Conservation (phyloP, 305 asterid genomes). For the Fraxinus ornus region DNA sequence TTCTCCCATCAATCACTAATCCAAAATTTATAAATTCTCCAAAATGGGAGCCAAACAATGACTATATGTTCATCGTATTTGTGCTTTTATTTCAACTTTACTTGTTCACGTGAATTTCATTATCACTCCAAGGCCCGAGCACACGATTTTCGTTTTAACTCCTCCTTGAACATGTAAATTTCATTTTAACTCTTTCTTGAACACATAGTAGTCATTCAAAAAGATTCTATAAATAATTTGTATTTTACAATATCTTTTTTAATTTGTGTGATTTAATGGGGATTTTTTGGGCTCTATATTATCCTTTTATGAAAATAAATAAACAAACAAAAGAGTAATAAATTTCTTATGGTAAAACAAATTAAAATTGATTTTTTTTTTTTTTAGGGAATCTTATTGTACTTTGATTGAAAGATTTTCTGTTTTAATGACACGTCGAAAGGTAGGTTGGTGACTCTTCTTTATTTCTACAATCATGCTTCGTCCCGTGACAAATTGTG, state of each 20-base stretch:
- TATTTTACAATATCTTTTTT: not conserved
- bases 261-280: not conserved
- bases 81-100: not conserved
- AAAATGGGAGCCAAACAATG: no score
- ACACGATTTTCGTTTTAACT: not conserved
- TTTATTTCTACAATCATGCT: not conserved
- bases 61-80: not conserved
- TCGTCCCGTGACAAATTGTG: no score
- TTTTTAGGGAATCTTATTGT: not conserved
- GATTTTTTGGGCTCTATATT: not conserved
- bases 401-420: constrained; percentile 24
- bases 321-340: not conserved
- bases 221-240: not conserved
- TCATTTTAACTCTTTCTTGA: not conserved
- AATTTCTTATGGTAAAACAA: not conserved
- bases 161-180: not conserved
- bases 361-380: not conserved
- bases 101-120: not conserved
- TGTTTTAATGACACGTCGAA: constrained; percentile 27
- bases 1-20: no score
- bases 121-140: not conserved
- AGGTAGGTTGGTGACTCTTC: constrained; percentile 12
- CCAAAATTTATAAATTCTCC: no score
- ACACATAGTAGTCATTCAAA: not conserved
- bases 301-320: not conserved